These are phyloP conservation scores for Fennellomyces sp. DNA, from an alignment of 371 early-diverging fungal genomes.

Conservation along the genomic window DNA sequence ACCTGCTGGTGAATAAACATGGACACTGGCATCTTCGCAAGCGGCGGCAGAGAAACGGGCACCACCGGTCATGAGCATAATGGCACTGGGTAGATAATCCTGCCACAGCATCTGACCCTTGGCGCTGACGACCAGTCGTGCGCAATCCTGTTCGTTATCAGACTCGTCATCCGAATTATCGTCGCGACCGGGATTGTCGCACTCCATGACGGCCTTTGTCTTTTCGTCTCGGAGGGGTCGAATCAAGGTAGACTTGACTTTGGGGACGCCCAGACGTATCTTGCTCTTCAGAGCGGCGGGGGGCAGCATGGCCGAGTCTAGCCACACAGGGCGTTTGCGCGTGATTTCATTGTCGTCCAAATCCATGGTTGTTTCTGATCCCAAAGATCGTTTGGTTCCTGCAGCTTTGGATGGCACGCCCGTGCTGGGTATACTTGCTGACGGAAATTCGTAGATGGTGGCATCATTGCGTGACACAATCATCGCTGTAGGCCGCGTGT, in stretches of 20 bases:
- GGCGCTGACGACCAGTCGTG: constrained; percentile 50
- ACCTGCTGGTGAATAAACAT: constrained; percentile 71
- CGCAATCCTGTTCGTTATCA: constrained; percentile 21
- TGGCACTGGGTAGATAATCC: constrained; percentile 62
- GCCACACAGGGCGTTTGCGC: constrained; percentile 31
- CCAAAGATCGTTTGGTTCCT: constrained; percentile 55
- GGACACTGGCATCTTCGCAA: constrained; percentile 73
- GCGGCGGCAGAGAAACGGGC: constrained; percentile 59
- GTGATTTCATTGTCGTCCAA: constrained; percentile 12
- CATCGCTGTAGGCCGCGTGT: not conserved
- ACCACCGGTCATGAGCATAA: constrained; percentile 66
- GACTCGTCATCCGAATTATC: not conserved
- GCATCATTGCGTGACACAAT: not conserved
- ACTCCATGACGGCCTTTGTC: constrained; percentile 46
- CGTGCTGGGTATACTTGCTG: constrained; percentile 5
- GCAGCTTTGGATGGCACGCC: constrained; percentile 33
- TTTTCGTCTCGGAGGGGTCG: constrained; percentile 29
- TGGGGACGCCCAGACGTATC: constrained; percentile 57
- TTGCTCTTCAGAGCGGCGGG: constrained; percentile 50
- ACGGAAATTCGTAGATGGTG: constrained; percentile 14
- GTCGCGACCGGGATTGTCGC: constrained; percentile 43
- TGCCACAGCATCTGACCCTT: constrained; percentile 58
- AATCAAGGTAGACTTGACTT: constrained; percentile 45
- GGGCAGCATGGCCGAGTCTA: constrained; percentile 46
- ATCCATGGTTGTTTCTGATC: constrained; percentile 15